phyloP scores from a whole-genome alignment of 2,329 filamentous ascomycete genomes.

The Hypomyces perniciosus region DNA sequence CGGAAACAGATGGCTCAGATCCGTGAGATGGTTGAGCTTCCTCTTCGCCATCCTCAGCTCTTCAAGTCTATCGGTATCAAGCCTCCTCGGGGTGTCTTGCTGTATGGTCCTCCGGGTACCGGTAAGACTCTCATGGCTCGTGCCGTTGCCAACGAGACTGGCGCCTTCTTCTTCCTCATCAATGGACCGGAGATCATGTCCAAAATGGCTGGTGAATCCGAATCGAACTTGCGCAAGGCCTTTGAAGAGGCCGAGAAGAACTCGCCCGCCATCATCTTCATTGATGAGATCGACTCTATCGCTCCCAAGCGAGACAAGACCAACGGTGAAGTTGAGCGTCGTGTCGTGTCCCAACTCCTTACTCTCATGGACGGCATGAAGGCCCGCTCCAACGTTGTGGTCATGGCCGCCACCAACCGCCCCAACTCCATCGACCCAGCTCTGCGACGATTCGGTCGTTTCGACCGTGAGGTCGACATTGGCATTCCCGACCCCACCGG shows the following conservation, averaged over 20 bases:
- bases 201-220: constrained; percentile 99
- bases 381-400: constrained; percentile 94
- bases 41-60: constrained; percentile 91
- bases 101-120: constrained; percentile 94
- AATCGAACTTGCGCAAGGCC: constrained; percentile 97
- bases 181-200: constrained; percentile 99
- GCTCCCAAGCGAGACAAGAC: constrained; percentile 99
- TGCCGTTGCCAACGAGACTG: constrained; percentile 97
- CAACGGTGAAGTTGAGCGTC: constrained; percentile 96
- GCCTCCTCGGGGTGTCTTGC: constrained; percentile 93
- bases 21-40: constrained; percentile 95
- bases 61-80: constrained; percentile 99
- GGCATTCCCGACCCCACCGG: constrained; percentile 96
- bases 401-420: constrained; percentile 98
- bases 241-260: constrained; percentile 99
- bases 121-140: constrained; percentile 99
- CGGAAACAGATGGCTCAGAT: constrained; percentile 99
- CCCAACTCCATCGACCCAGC: constrained; percentile 98
- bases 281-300: constrained; percentile 98
- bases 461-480: constrained; percentile 98
- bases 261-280: constrained; percentile 98
- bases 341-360: constrained; percentile 94
- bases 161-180: constrained; percentile 99
- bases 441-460: constrained; percentile 94
- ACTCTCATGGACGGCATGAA: constrained; percentile 99